phyloP scores from a whole-genome alignment of 495 filamentous ascomycete genomes.

The Penicillium bialowiezense region DNA sequence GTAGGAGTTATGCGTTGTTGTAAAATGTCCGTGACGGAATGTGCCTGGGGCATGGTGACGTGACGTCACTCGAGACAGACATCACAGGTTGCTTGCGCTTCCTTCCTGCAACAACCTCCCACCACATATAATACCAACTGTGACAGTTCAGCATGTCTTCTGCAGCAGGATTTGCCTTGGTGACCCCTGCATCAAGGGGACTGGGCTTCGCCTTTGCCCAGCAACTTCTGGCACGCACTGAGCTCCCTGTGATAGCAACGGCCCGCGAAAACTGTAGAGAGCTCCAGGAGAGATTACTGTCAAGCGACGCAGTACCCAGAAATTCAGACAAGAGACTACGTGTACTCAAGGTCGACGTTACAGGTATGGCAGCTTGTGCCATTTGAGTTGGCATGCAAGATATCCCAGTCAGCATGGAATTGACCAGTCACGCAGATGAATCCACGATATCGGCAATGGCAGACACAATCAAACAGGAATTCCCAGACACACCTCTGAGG shows the following conservation, averaged over 20 bases:
- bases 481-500: conserved; percentile 59
- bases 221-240: conserved; percentile 61
- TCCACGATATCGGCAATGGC: conserved; percentile 38
- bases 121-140: not conserved
- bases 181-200: conserved; percentile 67
- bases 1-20: too few relatives aligned
- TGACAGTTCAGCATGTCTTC: conserved; percentile 3
- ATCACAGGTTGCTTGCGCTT: not conserved
- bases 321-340: conserved; percentile 48
- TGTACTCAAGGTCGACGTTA: conserved; percentile 59
- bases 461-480: conserved; percentile 33
- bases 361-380: conserved; percentile 36
- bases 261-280: conserved; percentile 55
- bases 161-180: conserved; percentile 25
- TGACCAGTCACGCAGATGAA: conserved; percentile 31
- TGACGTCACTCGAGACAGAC: not conserved
- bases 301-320: conserved; percentile 25
- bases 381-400: not conserved
- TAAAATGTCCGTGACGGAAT: too few relatives aligned
- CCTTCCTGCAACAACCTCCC: not conserved
- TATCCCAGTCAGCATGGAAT: not conserved
- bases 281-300: conserved; percentile 54
- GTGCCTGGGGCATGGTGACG: not conserved
- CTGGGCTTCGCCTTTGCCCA: conserved; percentile 71
- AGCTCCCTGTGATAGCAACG: conserved; percentile 69